A percentile compares a stretch with the other conserved stretches of the same genome.
phyloP scores from a whole-genome alignment of 805 yeast genomes.

The Candida cerambycidarum region DNA sequence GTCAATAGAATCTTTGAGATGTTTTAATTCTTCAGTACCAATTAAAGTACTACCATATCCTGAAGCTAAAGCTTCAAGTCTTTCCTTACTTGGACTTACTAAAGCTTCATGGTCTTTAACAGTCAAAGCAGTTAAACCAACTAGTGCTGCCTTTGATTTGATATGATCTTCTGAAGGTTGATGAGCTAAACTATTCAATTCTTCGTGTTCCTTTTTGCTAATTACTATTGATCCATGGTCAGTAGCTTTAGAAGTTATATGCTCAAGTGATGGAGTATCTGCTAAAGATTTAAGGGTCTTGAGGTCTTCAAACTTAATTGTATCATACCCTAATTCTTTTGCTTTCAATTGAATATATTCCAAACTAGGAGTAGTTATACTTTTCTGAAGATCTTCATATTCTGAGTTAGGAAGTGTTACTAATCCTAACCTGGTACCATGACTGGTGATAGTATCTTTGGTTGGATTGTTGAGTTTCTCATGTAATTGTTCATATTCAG shows the following conservation, averaged over 20 bases:
- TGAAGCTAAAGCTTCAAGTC: constrained; percentile 8
- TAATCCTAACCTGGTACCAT: constrained; percentile 13
- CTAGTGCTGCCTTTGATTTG: constrained; percentile 14
- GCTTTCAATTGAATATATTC: constrained; percentile 21
- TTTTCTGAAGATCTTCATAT: background rate
- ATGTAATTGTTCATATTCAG: constrained; percentile 21
- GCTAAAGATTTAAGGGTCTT: constrained; percentile 1
- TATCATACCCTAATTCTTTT: constrained; percentile 19
- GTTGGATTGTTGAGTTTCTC: constrained; percentile 17
- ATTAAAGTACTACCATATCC: constrained; percentile 4
- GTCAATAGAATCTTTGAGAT: constrained; percentile 7
- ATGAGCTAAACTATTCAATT: background rate
- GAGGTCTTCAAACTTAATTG: constrained; percentile 18
- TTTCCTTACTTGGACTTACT: constrained; percentile 9
- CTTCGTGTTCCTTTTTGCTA: background rate
- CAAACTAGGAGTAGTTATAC: constrained; percentile 21
- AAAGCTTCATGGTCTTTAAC: constrained; percentile 12
- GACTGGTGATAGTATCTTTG: constrained; percentile 15
- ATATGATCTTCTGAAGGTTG: constrained; percentile 19
- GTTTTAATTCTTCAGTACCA: constrained; percentile 12
- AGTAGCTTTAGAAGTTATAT: constrained; percentile 6
- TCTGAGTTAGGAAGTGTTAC: constrained; percentile 13
- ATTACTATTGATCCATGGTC: background rate
- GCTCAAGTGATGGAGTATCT: constrained; percentile 11
- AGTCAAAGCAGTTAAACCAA: constrained; percentile 17